Percentiles rank a stretch among this genome's conserved stretches.
Evolutionary conservation across 2,329 filamentous ascomycete genomes (phyloP).

Genomic region (Keithomyces neogunnii): DNA sequence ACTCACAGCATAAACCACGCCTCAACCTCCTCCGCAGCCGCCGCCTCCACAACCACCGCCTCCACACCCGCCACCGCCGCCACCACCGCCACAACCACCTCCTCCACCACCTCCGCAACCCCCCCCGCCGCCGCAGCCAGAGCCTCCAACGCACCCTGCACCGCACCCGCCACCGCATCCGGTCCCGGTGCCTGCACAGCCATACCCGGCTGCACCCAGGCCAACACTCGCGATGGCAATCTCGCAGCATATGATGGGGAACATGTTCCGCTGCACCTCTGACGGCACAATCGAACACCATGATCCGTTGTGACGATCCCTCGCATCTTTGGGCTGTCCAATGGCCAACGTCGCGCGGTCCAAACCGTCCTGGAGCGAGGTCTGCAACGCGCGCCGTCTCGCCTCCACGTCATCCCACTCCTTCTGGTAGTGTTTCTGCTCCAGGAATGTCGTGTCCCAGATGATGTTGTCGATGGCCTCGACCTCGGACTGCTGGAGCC

Average conservation of each 20-base stretch:
- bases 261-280: not conserved
- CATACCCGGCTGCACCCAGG: not conserved
- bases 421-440: too few species aligned
- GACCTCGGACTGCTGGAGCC: too few species aligned
- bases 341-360: not conserved
- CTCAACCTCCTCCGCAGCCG: not conserved
- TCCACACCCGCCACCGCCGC: not conserved
- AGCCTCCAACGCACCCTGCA: slow-evolving; percentile 1
- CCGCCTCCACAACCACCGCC: not conserved
- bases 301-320: not conserved
- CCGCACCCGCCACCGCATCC: not conserved
- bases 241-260: not conserved
- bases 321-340: not conserved
- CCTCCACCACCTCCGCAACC: too few species aligned
- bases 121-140: not conserved
- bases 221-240: too few species aligned
- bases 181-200: not conserved
- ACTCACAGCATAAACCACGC: too few species aligned
- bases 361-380: not conserved
- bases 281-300: slow-evolving; percentile 1
- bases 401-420: too few species aligned
- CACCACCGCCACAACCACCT: too few species aligned
- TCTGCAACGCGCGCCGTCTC: not conserved
- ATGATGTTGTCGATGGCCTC: too few species aligned
- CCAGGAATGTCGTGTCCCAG: too few species aligned